These are phyloP conservation scores for Plicaturopsis crispa DNA, from an alignment of 768 basidiomycete genomes.

Conservation along the genomic window DNA sequence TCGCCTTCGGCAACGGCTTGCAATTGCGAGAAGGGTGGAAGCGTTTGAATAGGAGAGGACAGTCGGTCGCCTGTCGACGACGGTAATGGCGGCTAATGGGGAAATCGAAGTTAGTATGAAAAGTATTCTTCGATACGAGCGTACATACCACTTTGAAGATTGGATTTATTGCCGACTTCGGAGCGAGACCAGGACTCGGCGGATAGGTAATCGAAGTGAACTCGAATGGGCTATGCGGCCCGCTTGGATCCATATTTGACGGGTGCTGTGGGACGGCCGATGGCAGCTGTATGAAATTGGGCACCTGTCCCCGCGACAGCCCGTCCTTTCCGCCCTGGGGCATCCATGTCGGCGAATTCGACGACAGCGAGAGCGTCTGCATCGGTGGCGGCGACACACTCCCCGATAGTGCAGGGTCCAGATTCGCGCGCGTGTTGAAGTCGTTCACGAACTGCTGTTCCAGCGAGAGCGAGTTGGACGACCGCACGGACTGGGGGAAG, in stretches of 20 bases:
- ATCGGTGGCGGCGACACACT: conserved; percentile 72
- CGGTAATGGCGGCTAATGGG: conserved; percentile 48
- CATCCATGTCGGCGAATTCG: conserved; percentile 54
- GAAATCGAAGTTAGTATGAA: conserved; percentile 15
- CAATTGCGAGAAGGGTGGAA: conserved; percentile 76
- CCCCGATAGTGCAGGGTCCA: conserved; percentile 53
- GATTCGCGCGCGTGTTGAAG: conserved; percentile 63
- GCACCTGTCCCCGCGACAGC: conserved; percentile 28
- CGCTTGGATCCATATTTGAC: conserved; percentile 29
- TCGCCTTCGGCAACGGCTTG: conserved; percentile 73
- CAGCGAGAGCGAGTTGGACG: conserved; percentile 72
- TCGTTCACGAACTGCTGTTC: conserved; percentile 73
- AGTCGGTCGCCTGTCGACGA: conserved; percentile 28
- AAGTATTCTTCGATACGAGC: not conserved
- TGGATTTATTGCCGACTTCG: conserved; percentile 72
- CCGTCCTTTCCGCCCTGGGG: conserved; percentile 35
- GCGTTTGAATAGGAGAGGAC: conserved; percentile 37
- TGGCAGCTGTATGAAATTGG: conserved; percentile 29
- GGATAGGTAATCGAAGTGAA: conserved; percentile 49
- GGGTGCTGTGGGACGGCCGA: conserved; percentile 21
- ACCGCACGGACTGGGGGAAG: conserved; percentile 63
- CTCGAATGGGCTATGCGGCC: conserved; percentile 42
- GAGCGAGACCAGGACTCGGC: conserved; percentile 50
- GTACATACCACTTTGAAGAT: conserved; percentile 86
- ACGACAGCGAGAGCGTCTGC: conserved; percentile 66